phyloP scores from a whole-genome alignment of 1,284 basidiomycete species.

The Fomitiporia mediterranea region DNA sequence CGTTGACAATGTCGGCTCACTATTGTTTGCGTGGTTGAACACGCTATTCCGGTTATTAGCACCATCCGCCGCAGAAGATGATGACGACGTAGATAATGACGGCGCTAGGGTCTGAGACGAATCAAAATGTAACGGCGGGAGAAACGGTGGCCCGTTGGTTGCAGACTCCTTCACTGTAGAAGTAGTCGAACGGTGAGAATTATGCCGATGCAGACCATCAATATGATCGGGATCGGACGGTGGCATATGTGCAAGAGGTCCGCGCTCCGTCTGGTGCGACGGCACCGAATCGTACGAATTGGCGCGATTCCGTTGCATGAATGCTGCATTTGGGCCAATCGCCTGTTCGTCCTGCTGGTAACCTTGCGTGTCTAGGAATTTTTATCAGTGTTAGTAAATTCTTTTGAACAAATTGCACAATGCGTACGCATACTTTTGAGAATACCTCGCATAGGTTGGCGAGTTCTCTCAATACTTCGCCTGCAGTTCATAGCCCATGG shows the following conservation, averaged over 20 bases:
- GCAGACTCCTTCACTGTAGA: conserved; percentile 33
- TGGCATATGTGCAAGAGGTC: conserved; percentile 74
- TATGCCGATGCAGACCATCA: conserved; percentile 73
- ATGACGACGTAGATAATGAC: neutral
- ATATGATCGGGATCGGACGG: conserved; percentile 81
- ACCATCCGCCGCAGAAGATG: neutral
- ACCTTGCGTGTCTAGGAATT: conserved; percentile 58
- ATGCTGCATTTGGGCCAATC: conserved; percentile 39
- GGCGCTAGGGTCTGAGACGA: conserved; percentile 23
- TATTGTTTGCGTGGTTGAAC: conserved; percentile 81
- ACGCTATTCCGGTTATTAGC: neutral
- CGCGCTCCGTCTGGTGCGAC: conserved; percentile 48
- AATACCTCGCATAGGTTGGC: conserved; percentile 77
- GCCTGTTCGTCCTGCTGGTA: conserved; percentile 59
- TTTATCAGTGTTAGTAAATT: too few species aligned
- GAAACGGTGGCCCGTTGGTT: conserved; percentile 33
- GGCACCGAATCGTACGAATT: conserved; percentile 74
- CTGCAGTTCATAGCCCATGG: conserved; percentile 70
- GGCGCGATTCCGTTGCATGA: conserved; percentile 53
- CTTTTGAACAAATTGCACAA: too few species aligned
- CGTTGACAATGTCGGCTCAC: conserved; percentile 79
- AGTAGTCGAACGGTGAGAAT: conserved; percentile 42
- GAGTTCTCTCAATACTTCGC: conserved; percentile 59
- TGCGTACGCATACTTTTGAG: conserved; percentile 71
- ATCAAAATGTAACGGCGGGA: conserved; percentile 63